Base-by-base conservation (phyloP, 2,329 filamentous ascomycete species). In the Graphium sp. region DNA sequence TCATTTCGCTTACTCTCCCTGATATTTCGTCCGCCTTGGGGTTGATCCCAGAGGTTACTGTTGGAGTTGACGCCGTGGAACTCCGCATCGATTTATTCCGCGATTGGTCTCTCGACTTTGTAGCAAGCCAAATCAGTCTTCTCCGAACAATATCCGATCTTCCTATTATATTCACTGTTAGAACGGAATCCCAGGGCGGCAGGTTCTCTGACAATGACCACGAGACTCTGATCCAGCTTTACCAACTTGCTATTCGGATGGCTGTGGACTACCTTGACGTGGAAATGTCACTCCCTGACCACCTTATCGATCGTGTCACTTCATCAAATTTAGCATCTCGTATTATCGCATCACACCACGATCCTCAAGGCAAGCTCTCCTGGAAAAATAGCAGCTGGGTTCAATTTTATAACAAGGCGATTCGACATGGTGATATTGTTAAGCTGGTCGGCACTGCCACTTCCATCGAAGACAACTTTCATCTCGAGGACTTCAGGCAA, bases 301-400 rank as follows among this genome's bases (percentile, higher is more conserved):
- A 73, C n/a, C 59, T 91, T 19, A 62, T 94, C 18, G 66, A 75
- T 25, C 58, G 66, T 10, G 62, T 93, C 4, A 62, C 68, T 1
- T 68, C 75, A 31, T 50, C 51, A 5, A 78, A 81, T 47, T 74
- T 76, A 3, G 63, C 67, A 37, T 83, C 82, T 2, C 77, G 74
- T 35, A 80, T 98, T 44, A 92, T 98, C 41, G 84, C 87, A 7
- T 98, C 89, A 1, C 87, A 98, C 48, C 89, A 98, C 48, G 89
- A 98, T 47, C 81, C 84, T 0, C 56, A 66, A 32, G 77, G 77
- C 7, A 60, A 63, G 14, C 59, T 95, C 12, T 87, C 81, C 2
- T 98, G 89, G 89, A 74, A 64, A 37, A 85, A 91, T 40, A 83
- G 81, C n/a, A 82, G 81, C 0, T 98, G 89, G 87, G 74, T 89